A percentile compares a stretch with the other conserved stretches of the same genome.
phyloP scores from a whole-genome alignment of 2,329 filamentous ascomycete species.

The Exophiala aquamarina region DNA sequence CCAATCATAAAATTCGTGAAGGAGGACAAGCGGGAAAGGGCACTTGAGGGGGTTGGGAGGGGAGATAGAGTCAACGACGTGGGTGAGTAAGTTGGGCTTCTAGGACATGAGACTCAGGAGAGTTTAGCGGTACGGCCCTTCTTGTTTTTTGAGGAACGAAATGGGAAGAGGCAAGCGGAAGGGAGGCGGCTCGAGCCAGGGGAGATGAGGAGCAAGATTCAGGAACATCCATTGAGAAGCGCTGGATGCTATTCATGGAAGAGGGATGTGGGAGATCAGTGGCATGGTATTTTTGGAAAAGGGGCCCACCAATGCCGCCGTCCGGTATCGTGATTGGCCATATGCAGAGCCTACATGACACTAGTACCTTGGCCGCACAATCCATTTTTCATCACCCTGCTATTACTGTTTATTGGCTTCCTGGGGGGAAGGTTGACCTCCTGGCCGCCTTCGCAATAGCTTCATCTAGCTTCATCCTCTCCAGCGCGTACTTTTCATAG shows the following conservation, averaged over 20 bases:
- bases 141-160: conserved; percentile 9
- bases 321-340: no score
- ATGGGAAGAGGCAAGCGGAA: conserved; percentile 11
- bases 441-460: conserved; percentile 3
- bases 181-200: conserved; percentile 20
- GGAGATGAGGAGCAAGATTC: conserved; percentile 3
- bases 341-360: no score
- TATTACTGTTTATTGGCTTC: neutral
- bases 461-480: neutral
- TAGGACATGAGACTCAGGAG: no score
- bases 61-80: neutral
- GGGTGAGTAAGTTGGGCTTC: conserved; percentile 7
- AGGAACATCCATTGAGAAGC: conserved; percentile 12
- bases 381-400: neutral
- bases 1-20: conserved; percentile 17
- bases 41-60: conserved; percentile 13
- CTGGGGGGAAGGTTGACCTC: neutral
- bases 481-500: conserved; percentile 25
- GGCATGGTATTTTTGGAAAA: conserved; percentile 22
- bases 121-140: conserved; percentile 11
- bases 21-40: conserved; percentile 1
- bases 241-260: conserved; percentile 20
- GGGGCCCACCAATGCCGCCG: no score
- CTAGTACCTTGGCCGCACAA: neutral
- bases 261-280: no score